Percentiles rank a stretch among this genome's conserved stretches.
Conservation (phyloP, 805 yeast species). For the Kazachstania psychrophila region DNA sequence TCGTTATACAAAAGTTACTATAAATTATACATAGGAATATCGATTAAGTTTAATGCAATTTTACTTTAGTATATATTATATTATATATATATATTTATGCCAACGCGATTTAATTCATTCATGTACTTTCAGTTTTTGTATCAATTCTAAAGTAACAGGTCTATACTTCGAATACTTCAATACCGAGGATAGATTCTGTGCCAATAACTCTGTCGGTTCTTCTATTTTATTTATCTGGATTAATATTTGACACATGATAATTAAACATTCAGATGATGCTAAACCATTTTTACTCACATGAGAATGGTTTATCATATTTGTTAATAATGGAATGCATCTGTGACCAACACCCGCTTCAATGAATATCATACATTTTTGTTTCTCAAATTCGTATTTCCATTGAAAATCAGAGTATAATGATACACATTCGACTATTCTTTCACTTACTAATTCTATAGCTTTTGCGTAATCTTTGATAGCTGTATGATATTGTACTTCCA, state of each 20-base stretch:
- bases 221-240: slow-evolving; percentile 33
- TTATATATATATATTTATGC: no score
- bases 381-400: slow-evolving; percentile 23
- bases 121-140: no score
- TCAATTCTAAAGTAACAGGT: no score
- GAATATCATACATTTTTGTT: slow-evolving; percentile 24
- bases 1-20: no score
- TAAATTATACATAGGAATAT: no score
- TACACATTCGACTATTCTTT: slow-evolving; percentile 14
- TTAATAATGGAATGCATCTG: slow-evolving; percentile 41
- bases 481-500: slow-evolving; percentile 33
- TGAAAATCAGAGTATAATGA: slow-evolving; percentile 21
- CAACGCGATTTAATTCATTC: no score
- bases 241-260: slow-evolving; percentile 39
- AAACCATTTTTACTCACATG: slow-evolving; percentile 38
- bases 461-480: slow-evolving; percentile 21
- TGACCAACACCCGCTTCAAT: slow-evolving; percentile 36
- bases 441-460: slow-evolving; percentile 22
- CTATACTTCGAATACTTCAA: slow-evolving; percentile 6
- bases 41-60: no score
- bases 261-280: slow-evolving; percentile 38
- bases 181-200: slow-evolving; percentile 4
- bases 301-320: slow-evolving; percentile 43
- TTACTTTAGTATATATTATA: no score
- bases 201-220: slow-evolving; percentile 27